A percentile compares a stretch with the other conserved stretches of the same genome.
Evolutionary conservation across 2,329 filamentous ascomycete species (phyloP).

Genomic region (Xylariaceae sp.): DNA sequence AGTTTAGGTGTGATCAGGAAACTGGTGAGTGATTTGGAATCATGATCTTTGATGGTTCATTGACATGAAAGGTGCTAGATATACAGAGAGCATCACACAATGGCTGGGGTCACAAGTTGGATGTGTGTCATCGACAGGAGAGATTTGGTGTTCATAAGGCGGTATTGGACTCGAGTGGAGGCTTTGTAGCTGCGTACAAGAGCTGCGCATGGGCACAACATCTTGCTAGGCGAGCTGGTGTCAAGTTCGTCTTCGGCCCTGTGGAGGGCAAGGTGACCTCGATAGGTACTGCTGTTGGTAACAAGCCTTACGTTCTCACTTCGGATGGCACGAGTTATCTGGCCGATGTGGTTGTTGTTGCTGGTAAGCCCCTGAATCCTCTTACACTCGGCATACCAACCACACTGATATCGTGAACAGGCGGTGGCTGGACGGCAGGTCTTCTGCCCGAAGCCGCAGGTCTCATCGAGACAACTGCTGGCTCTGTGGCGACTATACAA

Average conservation of each 20-base stretch:
- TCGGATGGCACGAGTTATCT: constrained; percentile 20
- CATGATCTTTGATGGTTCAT: not conserved
- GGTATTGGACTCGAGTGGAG: constrained; percentile 46
- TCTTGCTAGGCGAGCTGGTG: constrained; percentile 40
- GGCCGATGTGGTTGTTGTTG: constrained; percentile 32
- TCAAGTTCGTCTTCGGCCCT: constrained; percentile 39
- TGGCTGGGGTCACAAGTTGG: constrained; percentile 26
- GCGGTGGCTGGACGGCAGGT: constrained; percentile 23
- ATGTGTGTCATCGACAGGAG: constrained; percentile 34
- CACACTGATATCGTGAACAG: too few species aligned
- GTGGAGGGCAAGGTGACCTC: constrained; percentile 21
- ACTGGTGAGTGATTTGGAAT: constrained; percentile 15
- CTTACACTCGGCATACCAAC: not conserved
- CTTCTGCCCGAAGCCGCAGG: constrained; percentile 19
- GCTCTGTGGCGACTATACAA: constrained; percentile 32
- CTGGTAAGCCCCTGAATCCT: constrained; percentile 22
- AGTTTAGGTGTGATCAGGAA: constrained; percentile 26
- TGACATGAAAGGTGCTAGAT: constrained; percentile 12
- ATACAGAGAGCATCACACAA: constrained; percentile 17
- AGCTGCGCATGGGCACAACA: constrained; percentile 31
- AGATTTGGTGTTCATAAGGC: constrained; percentile 33
- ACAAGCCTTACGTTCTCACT: constrained; percentile 15
- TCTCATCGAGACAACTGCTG: constrained; percentile 24
- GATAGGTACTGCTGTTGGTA: constrained; percentile 9
- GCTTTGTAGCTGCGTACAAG: constrained; percentile 38